Evolutionary conservation across 805 yeast species (phyloP).

Genomic region (Ogataea pini): DNA sequence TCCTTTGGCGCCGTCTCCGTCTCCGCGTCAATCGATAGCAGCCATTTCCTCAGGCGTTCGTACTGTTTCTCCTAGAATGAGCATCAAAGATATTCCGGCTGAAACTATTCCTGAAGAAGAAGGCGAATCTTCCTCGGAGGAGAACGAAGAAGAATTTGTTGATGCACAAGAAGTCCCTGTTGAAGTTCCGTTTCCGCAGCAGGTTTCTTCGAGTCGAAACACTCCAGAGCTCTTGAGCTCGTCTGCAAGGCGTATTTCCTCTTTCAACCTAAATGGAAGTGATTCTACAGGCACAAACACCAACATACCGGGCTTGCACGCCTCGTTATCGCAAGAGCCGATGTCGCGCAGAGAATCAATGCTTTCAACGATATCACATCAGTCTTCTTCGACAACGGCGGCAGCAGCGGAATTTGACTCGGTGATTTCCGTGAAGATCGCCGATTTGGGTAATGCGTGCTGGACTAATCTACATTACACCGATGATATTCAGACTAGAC

Average conservation of each 20-base stretch:
- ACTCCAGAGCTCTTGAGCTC: conserved; percentile 5
- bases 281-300: neutral
- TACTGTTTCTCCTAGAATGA: conserved; percentile 9
- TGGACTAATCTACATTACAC: conserved; percentile 64
- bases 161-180: conserved; percentile 29
- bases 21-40: neutral
- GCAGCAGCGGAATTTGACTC: conserved; percentile 29
- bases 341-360: conserved; percentile 18
- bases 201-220: conserved; percentile 5
- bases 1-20: conserved; percentile 1
- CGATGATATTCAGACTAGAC: conserved; percentile 68
- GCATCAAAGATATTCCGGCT: conserved; percentile 4
- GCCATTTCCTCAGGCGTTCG: neutral
- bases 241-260: conserved; percentile 18
- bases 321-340: neutral
- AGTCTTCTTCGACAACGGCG: conserved; percentile 17
- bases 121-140: conserved; percentile 14
- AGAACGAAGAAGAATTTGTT: conserved; percentile 26
- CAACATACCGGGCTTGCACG: too few species aligned
- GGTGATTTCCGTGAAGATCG: conserved; percentile 52
- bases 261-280: conserved; percentile 9
- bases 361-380: conserved; percentile 16
- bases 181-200: conserved; percentile 17
- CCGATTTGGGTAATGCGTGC: conserved; percentile 73
- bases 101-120: conserved; percentile 23